Conservation (phyloP, 495 filamentous ascomycete genomes). For the Hypoxylon trugodes region DNA sequence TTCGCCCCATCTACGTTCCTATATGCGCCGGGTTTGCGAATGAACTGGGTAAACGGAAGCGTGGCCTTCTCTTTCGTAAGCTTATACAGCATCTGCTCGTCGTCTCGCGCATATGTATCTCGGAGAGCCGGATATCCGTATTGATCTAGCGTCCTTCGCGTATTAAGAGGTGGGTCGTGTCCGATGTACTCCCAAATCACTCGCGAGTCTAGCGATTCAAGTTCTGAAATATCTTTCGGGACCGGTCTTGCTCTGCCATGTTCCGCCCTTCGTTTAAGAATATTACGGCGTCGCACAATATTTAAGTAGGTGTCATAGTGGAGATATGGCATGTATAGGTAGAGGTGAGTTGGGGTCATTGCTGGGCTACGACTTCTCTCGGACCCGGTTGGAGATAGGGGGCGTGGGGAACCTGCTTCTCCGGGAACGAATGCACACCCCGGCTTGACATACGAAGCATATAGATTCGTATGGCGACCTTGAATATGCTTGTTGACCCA, state of each 20-base stretch:
- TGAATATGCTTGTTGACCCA: constrained; percentile 58
- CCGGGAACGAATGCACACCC: constrained; percentile 55
- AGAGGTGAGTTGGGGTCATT: constrained; percentile 52
- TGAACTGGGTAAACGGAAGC: constrained; percentile 24
- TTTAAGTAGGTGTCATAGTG: constrained; percentile 73
- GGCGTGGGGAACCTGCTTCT: constrained; percentile 51
- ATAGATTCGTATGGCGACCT: constrained; percentile 54
- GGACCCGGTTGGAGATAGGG: constrained; percentile 17
- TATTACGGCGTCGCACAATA: constrained; percentile 65
- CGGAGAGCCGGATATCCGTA: constrained; percentile 70
- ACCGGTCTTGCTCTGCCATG: constrained; percentile 68
- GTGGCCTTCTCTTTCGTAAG: constrained; percentile 60
- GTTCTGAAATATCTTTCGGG: constrained; percentile 58
- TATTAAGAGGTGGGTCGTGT: constrained; percentile 70
- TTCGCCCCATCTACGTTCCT: constrained; percentile 12
- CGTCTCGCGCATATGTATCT: constrained; percentile 69
- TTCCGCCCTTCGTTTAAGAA: constrained; percentile 61
- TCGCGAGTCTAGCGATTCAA: constrained; percentile 64
- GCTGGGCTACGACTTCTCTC: constrained; percentile 49
- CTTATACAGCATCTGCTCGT: constrained; percentile 77
- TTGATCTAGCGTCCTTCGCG: constrained; percentile 71
- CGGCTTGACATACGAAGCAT: constrained; percentile 57
- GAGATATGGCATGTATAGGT: constrained; percentile 62
- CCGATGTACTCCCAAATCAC: constrained; percentile 72
- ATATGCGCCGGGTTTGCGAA: constrained; percentile 38